phyloP scores from a whole-genome alignment of 441 rosid species.

The Codiaeum variegatum region DNA sequence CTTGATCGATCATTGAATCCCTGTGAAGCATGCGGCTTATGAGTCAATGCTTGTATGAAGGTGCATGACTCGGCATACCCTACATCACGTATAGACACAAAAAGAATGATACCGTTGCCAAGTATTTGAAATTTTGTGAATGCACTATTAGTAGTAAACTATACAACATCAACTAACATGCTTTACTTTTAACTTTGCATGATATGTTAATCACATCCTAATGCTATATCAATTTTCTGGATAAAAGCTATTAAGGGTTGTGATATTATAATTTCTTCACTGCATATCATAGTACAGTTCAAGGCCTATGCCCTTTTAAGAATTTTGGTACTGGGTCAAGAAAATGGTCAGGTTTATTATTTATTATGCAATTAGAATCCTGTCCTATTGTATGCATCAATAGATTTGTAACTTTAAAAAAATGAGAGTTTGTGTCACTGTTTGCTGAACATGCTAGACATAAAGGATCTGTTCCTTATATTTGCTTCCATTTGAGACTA shows the following conservation, averaged over 20 bases:
- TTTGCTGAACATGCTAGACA: neutral
- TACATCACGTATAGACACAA: neutral
- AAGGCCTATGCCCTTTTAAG: neutral
- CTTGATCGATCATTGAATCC: neutral
- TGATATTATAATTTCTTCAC: constrained; percentile 1
- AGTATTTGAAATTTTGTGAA: constrained; percentile 4
- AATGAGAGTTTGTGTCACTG: neutral
- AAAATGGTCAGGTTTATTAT: neutral
- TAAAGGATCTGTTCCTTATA: neutral
- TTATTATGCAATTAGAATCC: neutral
- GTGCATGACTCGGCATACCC: neutral
- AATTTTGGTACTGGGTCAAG: neutral
- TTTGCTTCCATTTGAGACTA: constrained; percentile 12
- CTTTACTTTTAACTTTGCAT: neutral
- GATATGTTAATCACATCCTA: neutral
- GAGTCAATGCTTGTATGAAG: neutral
- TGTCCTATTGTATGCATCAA: neutral
- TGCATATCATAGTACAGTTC: neutral
- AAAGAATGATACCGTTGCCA: neutral
- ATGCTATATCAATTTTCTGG: constrained; percentile 7
- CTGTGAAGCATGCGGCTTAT: neutral
- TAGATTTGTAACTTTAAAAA: neutral
- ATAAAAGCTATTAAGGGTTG: neutral
- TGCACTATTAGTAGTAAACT: constrained; percentile 6
- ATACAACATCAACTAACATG: neutral